Conservation (phyloP, 2,329 filamentous ascomycete genomes). For the Fusarium secorum region DNA sequence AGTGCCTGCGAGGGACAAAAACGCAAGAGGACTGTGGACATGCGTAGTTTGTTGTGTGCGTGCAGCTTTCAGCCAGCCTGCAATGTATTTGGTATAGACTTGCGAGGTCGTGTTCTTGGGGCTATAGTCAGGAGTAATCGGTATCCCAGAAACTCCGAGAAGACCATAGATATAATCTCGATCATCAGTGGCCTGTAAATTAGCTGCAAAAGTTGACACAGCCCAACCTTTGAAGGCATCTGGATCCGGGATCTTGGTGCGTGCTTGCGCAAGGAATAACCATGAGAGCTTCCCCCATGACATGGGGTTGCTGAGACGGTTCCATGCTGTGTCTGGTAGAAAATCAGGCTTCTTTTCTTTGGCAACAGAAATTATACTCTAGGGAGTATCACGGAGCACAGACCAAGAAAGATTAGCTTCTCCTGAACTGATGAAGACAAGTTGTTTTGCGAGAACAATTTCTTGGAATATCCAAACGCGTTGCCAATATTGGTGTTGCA, state of each 20-base stretch:
- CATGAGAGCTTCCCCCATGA: neutral
- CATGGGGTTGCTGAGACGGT: neutral
- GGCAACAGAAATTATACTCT: neutral
- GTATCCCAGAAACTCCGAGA: constrained; percentile 9
- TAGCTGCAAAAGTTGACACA: constrained; percentile 3
- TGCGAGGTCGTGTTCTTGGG: neutral
- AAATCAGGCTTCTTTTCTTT: neutral
- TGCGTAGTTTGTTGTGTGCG: neutral
- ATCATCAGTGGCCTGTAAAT: constrained; percentile 4
- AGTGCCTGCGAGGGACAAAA: constrained; percentile 1
- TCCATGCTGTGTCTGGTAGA: neutral
- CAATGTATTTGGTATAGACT: constrained; percentile 4
- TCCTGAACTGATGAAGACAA: neutral
- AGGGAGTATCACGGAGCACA: neutral
- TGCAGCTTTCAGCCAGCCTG: neutral
- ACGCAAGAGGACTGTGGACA: constrained; percentile 3
- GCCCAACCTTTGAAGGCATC: constrained; percentile 13
- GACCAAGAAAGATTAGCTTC: neutral
- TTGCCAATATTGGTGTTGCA: constrained; percentile 7
- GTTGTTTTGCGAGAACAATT: neutral
- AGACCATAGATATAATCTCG: constrained; percentile 5
- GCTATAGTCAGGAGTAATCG: neutral
- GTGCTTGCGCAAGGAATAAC: neutral
- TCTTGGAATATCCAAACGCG: constrained; percentile 9
- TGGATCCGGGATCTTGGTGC: constrained; percentile 2